phyloP scores from a whole-genome alignment of 257 asterid species.

The Solanum acaule region DNA sequence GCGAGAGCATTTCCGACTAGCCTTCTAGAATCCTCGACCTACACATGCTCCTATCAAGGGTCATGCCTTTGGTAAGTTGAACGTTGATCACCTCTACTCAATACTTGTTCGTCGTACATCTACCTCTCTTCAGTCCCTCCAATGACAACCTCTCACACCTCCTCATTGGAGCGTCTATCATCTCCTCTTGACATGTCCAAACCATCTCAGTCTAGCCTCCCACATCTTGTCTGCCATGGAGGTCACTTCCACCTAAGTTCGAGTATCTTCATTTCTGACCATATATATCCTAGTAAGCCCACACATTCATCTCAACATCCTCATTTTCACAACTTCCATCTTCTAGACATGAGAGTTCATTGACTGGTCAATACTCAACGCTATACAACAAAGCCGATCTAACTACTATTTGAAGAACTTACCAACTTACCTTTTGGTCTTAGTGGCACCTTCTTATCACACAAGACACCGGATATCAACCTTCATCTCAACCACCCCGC shows the following conservation, averaged over 20 bases:
- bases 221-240: background rate
- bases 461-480: no score
- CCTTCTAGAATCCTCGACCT: background rate
- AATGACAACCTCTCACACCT: background rate
- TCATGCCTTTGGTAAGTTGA: background rate
- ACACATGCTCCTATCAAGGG: background rate
- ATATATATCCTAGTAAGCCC: background rate
- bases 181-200: background rate
- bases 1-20: background rate
- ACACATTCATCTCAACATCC: background rate
- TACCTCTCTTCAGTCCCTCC: background rate
- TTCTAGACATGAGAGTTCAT: background rate
- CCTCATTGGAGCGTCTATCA: background rate
- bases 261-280: background rate
- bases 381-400: no score
- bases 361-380: no score
- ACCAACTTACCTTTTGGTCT: no score
- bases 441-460: no score
- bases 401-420: no score
- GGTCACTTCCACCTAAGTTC: background rate
- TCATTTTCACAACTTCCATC: background rate
- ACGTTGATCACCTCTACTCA: background rate
- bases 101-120: background rate
- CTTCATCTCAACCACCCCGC: no score
- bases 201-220: background rate